Conservation (phyloP, 352 stramenopile species). For the Phytophthora boehmeriae region DNA sequence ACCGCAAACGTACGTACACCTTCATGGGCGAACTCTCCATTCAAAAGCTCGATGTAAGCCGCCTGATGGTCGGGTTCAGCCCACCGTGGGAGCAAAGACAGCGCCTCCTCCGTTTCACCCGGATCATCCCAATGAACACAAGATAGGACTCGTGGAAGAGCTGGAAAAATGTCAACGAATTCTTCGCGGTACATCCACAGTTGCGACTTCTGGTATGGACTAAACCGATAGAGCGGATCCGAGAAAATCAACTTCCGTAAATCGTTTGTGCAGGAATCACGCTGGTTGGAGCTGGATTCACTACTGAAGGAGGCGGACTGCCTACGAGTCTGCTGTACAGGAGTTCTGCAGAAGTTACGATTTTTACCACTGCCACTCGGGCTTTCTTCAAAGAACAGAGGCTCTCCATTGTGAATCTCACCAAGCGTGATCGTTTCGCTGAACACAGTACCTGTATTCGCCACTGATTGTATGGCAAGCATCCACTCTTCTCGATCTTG, state of each 20-base stretch:
- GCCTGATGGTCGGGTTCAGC: slow-evolving; percentile 64
- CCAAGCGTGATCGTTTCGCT: slow-evolving; percentile 25
- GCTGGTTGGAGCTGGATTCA: slow-evolving; percentile 51
- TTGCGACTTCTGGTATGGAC: slow-evolving; percentile 74
- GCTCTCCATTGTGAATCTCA: slow-evolving; percentile 23
- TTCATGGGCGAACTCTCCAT: slow-evolving; percentile 76
- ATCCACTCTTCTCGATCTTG: slow-evolving; percentile 87
- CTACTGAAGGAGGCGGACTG: slow-evolving; percentile 58
- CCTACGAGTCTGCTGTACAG: slow-evolving; percentile 35
- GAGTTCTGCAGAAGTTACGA: slow-evolving; percentile 40
- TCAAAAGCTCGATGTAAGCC: slow-evolving; percentile 80
- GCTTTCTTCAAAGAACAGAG: slow-evolving; percentile 33
- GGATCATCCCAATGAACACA: slow-evolving; percentile 81
- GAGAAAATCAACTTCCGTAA: slow-evolving; percentile 73
- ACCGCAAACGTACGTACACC: slow-evolving; percentile 74
- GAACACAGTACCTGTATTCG: slow-evolving; percentile 18
- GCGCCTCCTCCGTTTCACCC: slow-evolving; percentile 62
- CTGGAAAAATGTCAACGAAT: slow-evolving; percentile 70
- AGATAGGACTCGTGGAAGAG: slow-evolving; percentile 70
- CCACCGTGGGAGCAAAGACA: slow-evolving; percentile 72
- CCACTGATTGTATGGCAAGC: slow-evolving; percentile 75
- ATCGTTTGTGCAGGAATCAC: slow-evolving; percentile 57
- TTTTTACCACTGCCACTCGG: slow-evolving; percentile 44
- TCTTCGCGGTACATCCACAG: slow-evolving; percentile 81
- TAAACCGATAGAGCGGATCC: slow-evolving; percentile 78